Conservation (phyloP, 495 filamentous ascomycete genomes). For the Aspergillus bertholletiae region DNA sequence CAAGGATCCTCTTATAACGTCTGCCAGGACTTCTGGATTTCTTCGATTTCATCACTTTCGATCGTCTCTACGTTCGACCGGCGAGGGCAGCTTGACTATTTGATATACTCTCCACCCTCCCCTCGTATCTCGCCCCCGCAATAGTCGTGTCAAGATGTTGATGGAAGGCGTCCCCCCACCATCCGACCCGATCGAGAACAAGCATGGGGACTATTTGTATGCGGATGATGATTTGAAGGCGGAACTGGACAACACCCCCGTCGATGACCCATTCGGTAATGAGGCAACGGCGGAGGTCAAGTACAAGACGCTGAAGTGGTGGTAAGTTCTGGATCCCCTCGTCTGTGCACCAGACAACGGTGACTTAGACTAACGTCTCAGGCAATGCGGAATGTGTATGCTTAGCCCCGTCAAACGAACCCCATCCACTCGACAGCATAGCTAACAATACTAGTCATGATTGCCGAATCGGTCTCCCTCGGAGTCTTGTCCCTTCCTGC, state of each 20-base stretch:
- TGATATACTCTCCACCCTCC: not conserved
- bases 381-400: slow-evolving; percentile 37
- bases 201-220: slow-evolving; percentile 11
- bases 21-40: not conserved
- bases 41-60: not conserved
- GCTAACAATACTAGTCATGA: slow-evolving; percentile 43
- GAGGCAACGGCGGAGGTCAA: slow-evolving; percentile 42
- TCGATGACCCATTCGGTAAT: slow-evolving; percentile 34
- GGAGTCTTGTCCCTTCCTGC: slow-evolving; percentile 61
- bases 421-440: not conserved
- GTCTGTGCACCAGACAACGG: not conserved
- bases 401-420: not conserved
- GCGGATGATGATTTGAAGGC: slow-evolving; percentile 22
- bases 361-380: slow-evolving; percentile 5
- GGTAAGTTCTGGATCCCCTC: slow-evolving; percentile 28
- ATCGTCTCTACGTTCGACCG: not conserved
- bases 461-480: slow-evolving; percentile 68
- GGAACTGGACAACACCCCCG: slow-evolving; percentile 11
- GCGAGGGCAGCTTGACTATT: not conserved
- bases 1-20: not conserved
- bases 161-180: slow-evolving; percentile 6
- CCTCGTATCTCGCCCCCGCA: not conserved
- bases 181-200: slow-evolving; percentile 8
- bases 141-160: not conserved
- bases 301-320: slow-evolving; percentile 48